Percentiles rank a stretch among this genome's conserved stretches.
Conservation (phyloP, 1,139 yeast species). For the Meyerozyma athensensis region DNA sequence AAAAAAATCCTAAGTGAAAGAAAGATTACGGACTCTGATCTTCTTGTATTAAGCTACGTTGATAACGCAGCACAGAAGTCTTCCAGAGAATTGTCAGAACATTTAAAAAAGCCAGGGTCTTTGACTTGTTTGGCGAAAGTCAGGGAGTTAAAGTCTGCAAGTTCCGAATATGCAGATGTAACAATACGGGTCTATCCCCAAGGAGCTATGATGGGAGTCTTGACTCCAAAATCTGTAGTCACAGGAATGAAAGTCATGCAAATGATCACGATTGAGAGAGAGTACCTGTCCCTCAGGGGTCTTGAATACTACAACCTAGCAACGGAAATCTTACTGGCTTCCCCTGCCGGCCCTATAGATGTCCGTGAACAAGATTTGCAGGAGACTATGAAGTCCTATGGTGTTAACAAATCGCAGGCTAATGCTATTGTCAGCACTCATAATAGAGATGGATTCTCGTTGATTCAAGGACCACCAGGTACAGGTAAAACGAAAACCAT, state of each 20-base stretch:
- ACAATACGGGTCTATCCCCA: conserved; percentile 62
- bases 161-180: conserved; percentile 64
- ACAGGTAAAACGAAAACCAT: conserved; percentile 98
- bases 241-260: conserved; percentile 73
- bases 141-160: conserved; percentile 61
- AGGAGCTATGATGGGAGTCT: conserved; percentile 46
- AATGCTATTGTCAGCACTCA: conserved; percentile 76
- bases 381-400: conserved; percentile 41
- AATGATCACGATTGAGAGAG: conserved; percentile 91
- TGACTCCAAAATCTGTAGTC: conserved; percentile 62
- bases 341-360: conserved; percentile 44
- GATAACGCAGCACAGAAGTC: conserved; percentile 21
- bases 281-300: conserved; percentile 77
- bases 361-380: conserved; percentile 33
- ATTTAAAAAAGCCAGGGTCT: conserved; percentile 25
- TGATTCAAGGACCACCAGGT: conserved; percentile 98
- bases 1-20: conserved; percentile 47
- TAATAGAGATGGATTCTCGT: conserved; percentile 67
- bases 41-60: conserved; percentile 60
- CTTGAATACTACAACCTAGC: conserved; percentile 74
- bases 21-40: conserved; percentile 68
- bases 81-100: conserved; percentile 16
- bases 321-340: conserved; percentile 59
- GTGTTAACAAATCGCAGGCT: conserved; percentile 86
- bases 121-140: conserved; percentile 73